Conservation (phyloP, 108 stramenopile species). For the Hondaea fermentalgiana region DNA sequence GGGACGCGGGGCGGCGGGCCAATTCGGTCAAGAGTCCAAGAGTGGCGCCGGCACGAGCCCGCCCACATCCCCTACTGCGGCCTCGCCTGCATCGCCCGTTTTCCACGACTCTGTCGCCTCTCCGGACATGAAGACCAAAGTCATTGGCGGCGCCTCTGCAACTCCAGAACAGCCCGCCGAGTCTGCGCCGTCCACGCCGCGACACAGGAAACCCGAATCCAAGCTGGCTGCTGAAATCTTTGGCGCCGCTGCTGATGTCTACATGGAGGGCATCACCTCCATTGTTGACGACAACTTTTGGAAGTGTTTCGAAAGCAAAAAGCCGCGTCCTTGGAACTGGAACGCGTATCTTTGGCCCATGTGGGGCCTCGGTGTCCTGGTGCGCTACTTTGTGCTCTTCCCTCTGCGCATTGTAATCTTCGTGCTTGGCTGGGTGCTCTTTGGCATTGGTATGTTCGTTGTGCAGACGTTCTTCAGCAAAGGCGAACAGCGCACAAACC, state of each 20-base stretch:
- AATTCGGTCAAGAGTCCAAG: too few relatives aligned
- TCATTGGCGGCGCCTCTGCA: not conserved
- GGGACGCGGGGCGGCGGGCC: not conserved
- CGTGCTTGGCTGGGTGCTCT: not conserved
- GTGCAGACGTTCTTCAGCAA: not conserved
- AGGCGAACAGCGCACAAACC: not conserved
- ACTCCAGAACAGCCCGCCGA: not conserved
- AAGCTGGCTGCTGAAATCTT: not conserved
- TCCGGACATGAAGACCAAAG: not conserved
- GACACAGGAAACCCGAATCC: not conserved
- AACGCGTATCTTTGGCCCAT: slow-evolving; percentile 20
- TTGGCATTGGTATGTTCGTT: not conserved
- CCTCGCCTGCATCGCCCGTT: too few relatives aligned
- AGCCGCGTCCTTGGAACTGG: slow-evolving; percentile 29
- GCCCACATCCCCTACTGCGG: too few relatives aligned
- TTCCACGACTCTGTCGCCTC: not conserved
- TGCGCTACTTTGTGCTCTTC: slow-evolving; percentile 22
- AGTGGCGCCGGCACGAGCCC: too few relatives aligned
- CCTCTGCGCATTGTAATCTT: slow-evolving; percentile 3
- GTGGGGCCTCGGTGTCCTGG: slow-evolving; percentile 17
- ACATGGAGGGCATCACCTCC: not conserved
- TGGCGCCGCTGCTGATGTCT: not conserved
- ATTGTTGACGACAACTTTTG: slow-evolving; percentile 22
- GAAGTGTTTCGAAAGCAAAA: not conserved
- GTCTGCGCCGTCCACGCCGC: not conserved